These are phyloP conservation scores for Calonectria ilicicola DNA, from an alignment of 2,329 filamentous ascomycete species.

Conservation along the genomic window DNA sequence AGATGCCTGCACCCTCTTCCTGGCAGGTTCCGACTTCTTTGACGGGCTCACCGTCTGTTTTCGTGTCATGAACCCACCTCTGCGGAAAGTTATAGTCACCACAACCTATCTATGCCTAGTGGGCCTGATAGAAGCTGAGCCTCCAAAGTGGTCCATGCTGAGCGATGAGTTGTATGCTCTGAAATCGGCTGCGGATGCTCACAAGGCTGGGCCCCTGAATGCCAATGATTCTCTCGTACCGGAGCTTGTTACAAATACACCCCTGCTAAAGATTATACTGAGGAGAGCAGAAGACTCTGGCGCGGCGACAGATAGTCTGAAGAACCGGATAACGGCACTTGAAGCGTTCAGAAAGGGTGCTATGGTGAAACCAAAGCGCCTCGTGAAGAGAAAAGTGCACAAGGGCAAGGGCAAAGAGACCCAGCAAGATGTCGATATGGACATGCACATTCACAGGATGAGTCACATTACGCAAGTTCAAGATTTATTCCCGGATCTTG, in stretches of 20 bases:
- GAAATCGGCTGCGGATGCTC: slow-evolving; percentile 76
- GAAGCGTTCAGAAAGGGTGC: slow-evolving; percentile 70
- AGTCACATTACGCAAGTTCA: slow-evolving; percentile 91
- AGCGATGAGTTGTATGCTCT: slow-evolving; percentile 87
- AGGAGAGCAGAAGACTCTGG: slow-evolving; percentile 63
- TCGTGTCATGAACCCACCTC: slow-evolving; percentile 69
- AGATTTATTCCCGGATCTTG: slow-evolving; percentile 90
- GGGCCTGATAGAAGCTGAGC: slow-evolving; percentile 74
- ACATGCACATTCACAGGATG: slow-evolving; percentile 83
- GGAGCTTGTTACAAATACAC: slow-evolving; percentile 84
- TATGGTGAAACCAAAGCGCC: slow-evolving; percentile 62
- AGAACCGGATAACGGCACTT: slow-evolving; percentile 71
- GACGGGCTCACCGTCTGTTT: slow-evolving; percentile 80
- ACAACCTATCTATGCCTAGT: slow-evolving; percentile 81
- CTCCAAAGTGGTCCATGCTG: slow-evolving; percentile 79
- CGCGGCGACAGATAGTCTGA: slow-evolving; percentile 66
- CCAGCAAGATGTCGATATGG: slow-evolving; percentile 52
- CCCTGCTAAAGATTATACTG: slow-evolving; percentile 74
- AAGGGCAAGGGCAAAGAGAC: slow-evolving; percentile 72
- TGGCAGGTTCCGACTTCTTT: slow-evolving; percentile 88
- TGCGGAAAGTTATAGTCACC: slow-evolving; percentile 77
- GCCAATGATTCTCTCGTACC: slow-evolving; percentile 80
- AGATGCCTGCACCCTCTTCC: slow-evolving; percentile 70
- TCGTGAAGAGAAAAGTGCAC: slow-evolving; percentile 66
- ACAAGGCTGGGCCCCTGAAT: slow-evolving; percentile 66